Conservation (phyloP, 2,329 filamentous ascomycete genomes). For the Berkeleyomyces basicola region DNA sequence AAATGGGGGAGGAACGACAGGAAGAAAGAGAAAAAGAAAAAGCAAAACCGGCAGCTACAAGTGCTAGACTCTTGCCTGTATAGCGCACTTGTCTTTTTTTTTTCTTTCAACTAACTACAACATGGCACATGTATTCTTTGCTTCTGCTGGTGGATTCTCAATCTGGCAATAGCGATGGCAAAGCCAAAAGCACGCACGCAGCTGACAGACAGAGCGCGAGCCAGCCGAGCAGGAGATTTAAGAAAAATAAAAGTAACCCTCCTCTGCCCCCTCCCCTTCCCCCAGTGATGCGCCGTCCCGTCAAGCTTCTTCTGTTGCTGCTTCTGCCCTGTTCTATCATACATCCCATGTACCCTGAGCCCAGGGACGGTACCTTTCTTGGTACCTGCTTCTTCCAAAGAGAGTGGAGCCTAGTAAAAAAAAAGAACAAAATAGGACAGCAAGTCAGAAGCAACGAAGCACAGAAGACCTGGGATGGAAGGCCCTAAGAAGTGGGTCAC, state of each 20-base stretch:
- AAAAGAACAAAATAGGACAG: background rate
- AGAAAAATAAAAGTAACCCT: too few species aligned
- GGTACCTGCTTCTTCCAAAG: slow-evolving; percentile 5
- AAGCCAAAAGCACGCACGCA: too few species aligned
- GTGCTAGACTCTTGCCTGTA: background rate
- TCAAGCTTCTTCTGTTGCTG: background rate
- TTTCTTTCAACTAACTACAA: too few species aligned
- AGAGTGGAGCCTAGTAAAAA: background rate
- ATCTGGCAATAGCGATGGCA: too few species aligned
- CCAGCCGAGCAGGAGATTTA: too few species aligned
- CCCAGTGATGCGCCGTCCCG: too few species aligned
- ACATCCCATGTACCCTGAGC: background rate
- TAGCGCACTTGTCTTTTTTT: too few species aligned
- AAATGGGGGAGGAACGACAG: too few species aligned
- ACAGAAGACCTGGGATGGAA: background rate
- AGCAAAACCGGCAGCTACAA: background rate
- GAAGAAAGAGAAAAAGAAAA: background rate
- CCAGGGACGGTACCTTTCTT: slow-evolving; percentile 4
- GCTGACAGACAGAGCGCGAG: too few species aligned
- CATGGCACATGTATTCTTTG: too few species aligned
- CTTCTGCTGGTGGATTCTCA: too few species aligned
- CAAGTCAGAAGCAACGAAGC: background rate
- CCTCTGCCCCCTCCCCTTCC: too few species aligned
- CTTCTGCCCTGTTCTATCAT: background rate
- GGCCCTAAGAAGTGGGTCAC: background rate